A percentile compares a stretch with the other conserved stretches of the same genome.
Evolutionary conservation across 306 rosid genomes (phyloP).

Genomic region (Potentilla sterilis): DNA sequence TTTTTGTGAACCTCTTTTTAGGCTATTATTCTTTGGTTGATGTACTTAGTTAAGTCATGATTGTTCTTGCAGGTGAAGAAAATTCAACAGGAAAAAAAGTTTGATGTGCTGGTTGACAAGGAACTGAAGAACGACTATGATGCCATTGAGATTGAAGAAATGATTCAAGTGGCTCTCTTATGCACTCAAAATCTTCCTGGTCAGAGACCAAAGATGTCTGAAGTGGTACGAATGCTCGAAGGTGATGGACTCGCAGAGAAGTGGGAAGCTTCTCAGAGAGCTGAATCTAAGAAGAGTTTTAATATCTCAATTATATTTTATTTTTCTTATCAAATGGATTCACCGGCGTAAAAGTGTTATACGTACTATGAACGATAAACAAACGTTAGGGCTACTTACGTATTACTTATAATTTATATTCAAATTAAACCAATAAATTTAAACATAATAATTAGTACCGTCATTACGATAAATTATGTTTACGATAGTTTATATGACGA

Average conservation of each 20-base stretch:
- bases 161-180: slow-evolving; percentile 78
- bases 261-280: slow-evolving; percentile 92
- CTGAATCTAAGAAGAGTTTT: slow-evolving; percentile 33
- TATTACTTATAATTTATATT: too few species aligned
- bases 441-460: too few species aligned
- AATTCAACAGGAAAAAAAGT: slow-evolving; percentile 81
- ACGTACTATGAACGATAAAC: too few species aligned
- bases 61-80: slow-evolving; percentile 69
- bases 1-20: not conserved
- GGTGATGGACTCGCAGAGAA: slow-evolving; percentile 97
- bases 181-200: slow-evolving; percentile 85
- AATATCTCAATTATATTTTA: too few species aligned
- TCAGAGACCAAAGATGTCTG: slow-evolving; percentile 91
- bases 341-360: too few species aligned
- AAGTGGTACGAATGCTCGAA: slow-evolving; percentile 95
- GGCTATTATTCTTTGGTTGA: not conserved
- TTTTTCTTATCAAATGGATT: too few species aligned
- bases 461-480: too few species aligned
- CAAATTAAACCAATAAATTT: too few species aligned
- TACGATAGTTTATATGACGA: too few species aligned
- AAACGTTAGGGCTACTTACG: too few species aligned
- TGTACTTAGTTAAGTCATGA: not conserved
- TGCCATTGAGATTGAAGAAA: slow-evolving; percentile 80
- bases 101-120: slow-evolving; percentile 78
- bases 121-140: slow-evolving; percentile 66